Base-by-base conservation (phyloP, 1,284 basidiomycete genomes). In the Ceratobasidium sp. region DNA sequence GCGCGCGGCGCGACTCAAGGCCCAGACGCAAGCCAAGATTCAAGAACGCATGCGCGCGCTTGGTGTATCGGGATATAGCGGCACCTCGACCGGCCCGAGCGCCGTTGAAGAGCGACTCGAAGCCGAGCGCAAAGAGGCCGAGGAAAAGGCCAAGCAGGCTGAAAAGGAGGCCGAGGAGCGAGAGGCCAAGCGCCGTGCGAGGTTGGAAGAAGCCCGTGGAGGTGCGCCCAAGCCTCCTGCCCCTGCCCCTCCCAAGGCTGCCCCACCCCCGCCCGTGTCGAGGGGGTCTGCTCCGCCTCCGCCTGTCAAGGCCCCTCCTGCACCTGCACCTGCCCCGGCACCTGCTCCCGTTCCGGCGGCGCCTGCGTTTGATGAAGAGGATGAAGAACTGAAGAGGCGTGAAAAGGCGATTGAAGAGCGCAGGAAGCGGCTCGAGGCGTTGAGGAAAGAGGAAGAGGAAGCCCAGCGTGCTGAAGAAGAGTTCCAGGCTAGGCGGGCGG, bases 41-140 rank as follows among this genome's bases (percentile, higher is more conserved):
- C 87, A 94, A 74, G 94, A 91, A 49, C 90, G 96, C 34, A 94
- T 93, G 84, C 87, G 88, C 45, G 91, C 91, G 8, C 85, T 98
- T 2, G 96, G 97, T 15, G 83, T 89, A 32, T 83, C 91, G 40
- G 52, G 72, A 12, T 54, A 60, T 1, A 82, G 85, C 0, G 78
- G 85, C 4, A 79, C 88, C 1, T 76, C 80, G 0, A 78, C 85
- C 10, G 56, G 31, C 15, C 34, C 73, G 35, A 27, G 70, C 4
- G 20, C 73, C 35, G 91, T 95, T 2, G 91, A 93, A 76, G 91
- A 93, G 74, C 82, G 94, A 32, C 82, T 97, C 0, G 88, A 87
- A 29, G 83, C 88, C 74, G 95, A 98, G 77, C 90, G 89, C 79
- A 87, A 86, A 77, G 92, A 94, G 77, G 93, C 91, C 0, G 93